Evolutionary conservation across 2,329 filamentous ascomycete genomes (phyloP), one percentile per base, ranked within the genome.

Genomic region (Teratosphaeria gauchensis): DNA sequence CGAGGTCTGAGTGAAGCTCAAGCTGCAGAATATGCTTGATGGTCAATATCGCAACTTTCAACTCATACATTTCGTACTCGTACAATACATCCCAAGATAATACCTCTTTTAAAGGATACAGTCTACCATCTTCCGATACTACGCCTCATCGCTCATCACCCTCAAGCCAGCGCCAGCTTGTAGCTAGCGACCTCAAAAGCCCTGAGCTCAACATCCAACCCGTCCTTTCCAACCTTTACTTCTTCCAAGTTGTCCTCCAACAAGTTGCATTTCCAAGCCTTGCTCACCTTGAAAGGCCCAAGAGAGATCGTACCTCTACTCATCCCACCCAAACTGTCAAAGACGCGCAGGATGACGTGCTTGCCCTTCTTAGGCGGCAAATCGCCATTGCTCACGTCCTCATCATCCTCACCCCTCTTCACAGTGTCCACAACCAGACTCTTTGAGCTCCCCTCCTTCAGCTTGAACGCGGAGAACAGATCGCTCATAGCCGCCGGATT

Each of bases 321-420:
- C 68, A 84, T 87, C 0, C 94, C 94, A 53, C 94, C 94, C 51
- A 97, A 76, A 61, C 87, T 87, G 72, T 99, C 94, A 70, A 95
- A 99, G 21, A 96, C 80, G 1, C 94, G 82, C 59, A 96, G 65
- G 60, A 99, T 86, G 53, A 97, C 81, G 71, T 89, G 95, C 72
- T 83, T 83, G 0, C 90, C 91, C 65, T 84, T 82, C 59, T 68
- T 69, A 1, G 64, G 55, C 2, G 83, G 81, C 33, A 92, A 75
- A 55, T 79, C 78, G 14, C 77, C 72, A 31, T 76, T 72, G 32
- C 72, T 75, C 3, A 91, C 77, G 56, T 79, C 79, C 48, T 75
- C 76, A 56, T 81, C 79, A 59, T 81, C 78, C 65, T 82, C 79
- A 21, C 90, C 94, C 59, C 94, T 87, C 81, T 99, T 99, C 73